Conservation (phyloP, 106 monocot genomes). For the Dendrobium nobile region DNA sequence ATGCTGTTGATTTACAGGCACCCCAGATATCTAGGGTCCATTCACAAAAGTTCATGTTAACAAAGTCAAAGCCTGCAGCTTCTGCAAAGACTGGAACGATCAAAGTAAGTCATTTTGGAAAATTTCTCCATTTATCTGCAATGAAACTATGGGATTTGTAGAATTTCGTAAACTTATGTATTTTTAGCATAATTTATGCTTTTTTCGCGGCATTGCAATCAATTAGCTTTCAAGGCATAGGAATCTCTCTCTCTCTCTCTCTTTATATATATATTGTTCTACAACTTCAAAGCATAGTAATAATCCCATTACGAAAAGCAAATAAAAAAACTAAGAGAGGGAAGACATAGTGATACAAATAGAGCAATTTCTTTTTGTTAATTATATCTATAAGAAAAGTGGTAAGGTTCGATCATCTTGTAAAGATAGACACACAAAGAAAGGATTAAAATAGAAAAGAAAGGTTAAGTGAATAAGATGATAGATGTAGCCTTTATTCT, state of each 20-base stretch:
- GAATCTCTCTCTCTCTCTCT: neutral
- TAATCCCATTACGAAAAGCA: neutral
- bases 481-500: neutral
- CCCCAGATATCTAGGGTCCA: slow-evolving; percentile 46
- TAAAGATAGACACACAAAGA: neutral
- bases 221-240: neutral
- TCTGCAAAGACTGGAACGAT: slow-evolving; percentile 47
- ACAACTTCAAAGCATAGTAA: no score
- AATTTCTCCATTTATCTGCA: neutral
- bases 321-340: neutral
- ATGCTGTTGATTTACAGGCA: slow-evolving; percentile 10
- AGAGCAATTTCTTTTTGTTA: no score
- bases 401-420: neutral
- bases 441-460: neutral
- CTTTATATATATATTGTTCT: no score
- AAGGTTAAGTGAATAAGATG: neutral
- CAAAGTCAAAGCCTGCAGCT: slow-evolving; percentile 33
- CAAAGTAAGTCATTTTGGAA: slow-evolving; percentile 36
- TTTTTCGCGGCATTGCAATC: neutral
- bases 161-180: neutral
- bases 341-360: neutral
- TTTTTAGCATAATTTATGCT: neutral
- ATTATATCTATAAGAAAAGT: no score
- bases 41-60: slow-evolving; percentile 57
- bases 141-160: neutral